Evolutionary conservation across 2,329 filamentous ascomycete species (phyloP).

Genomic region (Phialophora tarda): DNA sequence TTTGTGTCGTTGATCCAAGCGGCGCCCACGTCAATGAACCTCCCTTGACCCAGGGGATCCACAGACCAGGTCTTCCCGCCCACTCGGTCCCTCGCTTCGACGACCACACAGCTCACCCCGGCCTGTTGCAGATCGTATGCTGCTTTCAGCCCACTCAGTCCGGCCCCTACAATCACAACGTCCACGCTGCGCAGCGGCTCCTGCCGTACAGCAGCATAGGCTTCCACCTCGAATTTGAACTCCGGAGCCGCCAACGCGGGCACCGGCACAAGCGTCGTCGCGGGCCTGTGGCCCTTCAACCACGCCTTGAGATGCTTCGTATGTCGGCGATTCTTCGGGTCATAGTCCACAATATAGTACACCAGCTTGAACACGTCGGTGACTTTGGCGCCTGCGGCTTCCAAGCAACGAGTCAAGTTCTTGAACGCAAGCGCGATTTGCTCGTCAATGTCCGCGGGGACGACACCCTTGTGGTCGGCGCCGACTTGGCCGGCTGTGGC

Average conservation of each 20-base stretch:
- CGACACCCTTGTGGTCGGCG: slow-evolving; percentile 42
- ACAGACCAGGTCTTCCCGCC: slow-evolving; percentile 50
- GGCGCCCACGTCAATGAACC: slow-evolving; percentile 59
- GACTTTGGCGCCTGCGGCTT: slow-evolving; percentile 46
- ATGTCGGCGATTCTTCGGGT: slow-evolving; percentile 47
- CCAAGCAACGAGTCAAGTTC: slow-evolving; percentile 48
- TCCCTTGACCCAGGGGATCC: slow-evolving; percentile 37
- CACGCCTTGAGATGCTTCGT: slow-evolving; percentile 48
- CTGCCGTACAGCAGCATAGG: slow-evolving; percentile 64
- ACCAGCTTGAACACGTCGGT: slow-evolving; percentile 52
- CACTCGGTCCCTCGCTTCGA: slow-evolving; percentile 53
- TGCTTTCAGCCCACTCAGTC: slow-evolving; percentile 48
- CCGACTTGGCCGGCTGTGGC: slow-evolving; percentile 46
- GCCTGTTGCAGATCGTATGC: slow-evolving; percentile 43
- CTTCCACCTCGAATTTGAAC: slow-evolving; percentile 55
- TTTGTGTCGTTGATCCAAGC: slow-evolving; percentile 66
- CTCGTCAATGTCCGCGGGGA: slow-evolving; percentile 49
- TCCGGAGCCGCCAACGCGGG: slow-evolving; percentile 47
- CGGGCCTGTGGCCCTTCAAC: slow-evolving; percentile 49
- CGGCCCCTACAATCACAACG: slow-evolving; percentile 50
- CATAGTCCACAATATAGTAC: slow-evolving; percentile 54
- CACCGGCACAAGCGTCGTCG: slow-evolving; percentile 53
- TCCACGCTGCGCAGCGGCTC: slow-evolving; percentile 48
- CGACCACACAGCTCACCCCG: slow-evolving; percentile 45
- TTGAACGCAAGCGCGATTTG: slow-evolving; percentile 51